These are phyloP conservation scores for Graphium sp. DNA, from an alignment of 2,329 filamentous ascomycete species.

Conservation along the genomic window DNA sequence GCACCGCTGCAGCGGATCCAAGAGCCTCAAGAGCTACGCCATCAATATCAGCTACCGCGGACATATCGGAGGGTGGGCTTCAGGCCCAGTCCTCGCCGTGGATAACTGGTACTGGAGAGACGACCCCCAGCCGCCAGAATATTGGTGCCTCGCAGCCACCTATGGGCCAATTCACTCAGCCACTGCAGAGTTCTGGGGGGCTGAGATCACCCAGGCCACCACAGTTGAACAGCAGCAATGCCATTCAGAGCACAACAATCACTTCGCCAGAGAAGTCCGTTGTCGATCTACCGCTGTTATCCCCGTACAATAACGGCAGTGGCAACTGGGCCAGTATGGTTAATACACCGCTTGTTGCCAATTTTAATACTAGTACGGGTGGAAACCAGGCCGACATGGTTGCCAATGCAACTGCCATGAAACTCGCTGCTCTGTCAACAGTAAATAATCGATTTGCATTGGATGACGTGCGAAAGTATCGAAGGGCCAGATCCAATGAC, in stretches of 20 bases:
- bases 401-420: slow-evolving; percentile 97
- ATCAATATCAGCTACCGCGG: slow-evolving; percentile 27
- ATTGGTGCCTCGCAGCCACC: slow-evolving; percentile 60
- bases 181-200: slow-evolving; percentile 52
- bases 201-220: slow-evolving; percentile 63
- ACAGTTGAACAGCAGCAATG: slow-evolving; percentile 46
- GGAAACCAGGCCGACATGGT: slow-evolving; percentile 81
- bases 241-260: slow-evolving; percentile 72
- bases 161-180: slow-evolving; percentile 93
- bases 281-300: slow-evolving; percentile 67
- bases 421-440: slow-evolving; percentile 86
- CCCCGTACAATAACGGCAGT: slow-evolving; percentile 58
- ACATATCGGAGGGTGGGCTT: slow-evolving; percentile 39
- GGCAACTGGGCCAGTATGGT: slow-evolving; percentile 98
- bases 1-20: slow-evolving; percentile 42
- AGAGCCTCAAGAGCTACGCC: background rate
- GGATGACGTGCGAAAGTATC: slow-evolving; percentile 93
- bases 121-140: slow-evolving; percentile 45
- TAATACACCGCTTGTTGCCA: slow-evolving; percentile 88
- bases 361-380: slow-evolving; percentile 51
- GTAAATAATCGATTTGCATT: slow-evolving; percentile 97
- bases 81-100: slow-evolving; percentile 68
- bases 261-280: slow-evolving; percentile 49
- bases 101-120: slow-evolving; percentile 33
- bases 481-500: slow-evolving; percentile 78